Conservation (phyloP, 208 protist species). For the Naegleria lovaniensis region DNA sequence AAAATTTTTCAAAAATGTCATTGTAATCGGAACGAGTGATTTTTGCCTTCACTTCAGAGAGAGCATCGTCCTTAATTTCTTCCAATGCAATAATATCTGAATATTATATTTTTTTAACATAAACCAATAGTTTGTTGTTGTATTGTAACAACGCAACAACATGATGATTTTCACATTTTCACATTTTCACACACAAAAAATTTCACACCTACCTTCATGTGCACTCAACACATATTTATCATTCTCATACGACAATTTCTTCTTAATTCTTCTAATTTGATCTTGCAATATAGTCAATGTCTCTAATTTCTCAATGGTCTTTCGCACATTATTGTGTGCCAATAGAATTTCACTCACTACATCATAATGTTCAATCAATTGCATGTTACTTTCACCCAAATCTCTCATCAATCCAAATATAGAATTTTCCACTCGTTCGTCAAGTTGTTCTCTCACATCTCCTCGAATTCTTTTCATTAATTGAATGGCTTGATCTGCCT, state of each 20-base stretch:
- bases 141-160: too few species aligned
- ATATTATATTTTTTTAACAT: not conserved
- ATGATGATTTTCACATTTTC: too few species aligned
- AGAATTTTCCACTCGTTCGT: not conserved
- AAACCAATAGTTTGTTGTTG: too few species aligned
- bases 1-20: conserved; percentile 1
- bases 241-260: not conserved
- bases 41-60: not conserved
- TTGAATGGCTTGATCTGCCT: not conserved
- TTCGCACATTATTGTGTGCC: not conserved
- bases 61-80: not conserved
- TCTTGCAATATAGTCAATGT: not conserved
- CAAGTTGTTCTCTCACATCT: not conserved
- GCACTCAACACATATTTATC: not conserved
- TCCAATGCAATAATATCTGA: not conserved
- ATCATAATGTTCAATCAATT: conserved; percentile 4
- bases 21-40: not conserved
- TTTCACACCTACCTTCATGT: not conserved
- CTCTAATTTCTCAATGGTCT: not conserved
- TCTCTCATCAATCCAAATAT: not conserved
- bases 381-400: not conserved
- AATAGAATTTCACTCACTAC: not conserved
- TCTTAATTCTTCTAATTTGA: not conserved
- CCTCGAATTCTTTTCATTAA: not conserved
- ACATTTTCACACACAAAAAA: not conserved